Conservation (phyloP, 1,284 basidiomycete genomes). For the Singerocomus inundabilis region DNA sequence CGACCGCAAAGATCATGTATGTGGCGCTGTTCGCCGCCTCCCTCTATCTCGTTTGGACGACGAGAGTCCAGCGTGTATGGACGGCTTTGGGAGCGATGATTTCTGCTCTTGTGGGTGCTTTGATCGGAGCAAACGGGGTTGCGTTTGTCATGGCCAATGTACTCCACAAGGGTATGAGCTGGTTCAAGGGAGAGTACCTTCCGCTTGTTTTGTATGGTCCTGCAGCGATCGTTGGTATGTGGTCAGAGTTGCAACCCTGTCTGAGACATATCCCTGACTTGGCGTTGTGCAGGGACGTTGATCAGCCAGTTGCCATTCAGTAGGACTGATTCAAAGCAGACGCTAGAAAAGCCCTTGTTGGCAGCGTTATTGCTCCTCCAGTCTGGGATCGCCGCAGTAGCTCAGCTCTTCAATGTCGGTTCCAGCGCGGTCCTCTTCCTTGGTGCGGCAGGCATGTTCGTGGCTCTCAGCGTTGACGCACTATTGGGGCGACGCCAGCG, state of each 20-base stretch:
- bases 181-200: slow-evolving; percentile 78
- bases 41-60: slow-evolving; percentile 42
- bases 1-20: slow-evolving; percentile 73
- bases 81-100: slow-evolving; percentile 43
- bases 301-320: slow-evolving; percentile 54
- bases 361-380: slow-evolving; percentile 70
- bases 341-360: slow-evolving; percentile 36
- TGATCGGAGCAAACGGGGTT: slow-evolving; percentile 68
- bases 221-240: slow-evolving; percentile 63
- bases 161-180: slow-evolving; percentile 69
- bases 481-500: slow-evolving; percentile 28
- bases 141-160: slow-evolving; percentile 69
- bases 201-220: slow-evolving; percentile 79
- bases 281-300: slow-evolving; percentile 45
- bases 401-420: slow-evolving; percentile 67
- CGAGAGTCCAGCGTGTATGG: slow-evolving; percentile 30
- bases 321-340: slow-evolving; percentile 18
- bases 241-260: not conserved
- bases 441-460: slow-evolving; percentile 51
- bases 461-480: slow-evolving; percentile 52
- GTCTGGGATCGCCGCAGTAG: slow-evolving; percentile 45
- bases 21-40: slow-evolving; percentile 48
- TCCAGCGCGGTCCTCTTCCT: slow-evolving; percentile 69
- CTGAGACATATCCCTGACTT: slow-evolving; percentile 14
- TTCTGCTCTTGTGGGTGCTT: slow-evolving; percentile 52